These are phyloP conservation scores for Dioscorea dumetorum DNA, from an alignment of 106 monocot species.

Conservation along the genomic window DNA sequence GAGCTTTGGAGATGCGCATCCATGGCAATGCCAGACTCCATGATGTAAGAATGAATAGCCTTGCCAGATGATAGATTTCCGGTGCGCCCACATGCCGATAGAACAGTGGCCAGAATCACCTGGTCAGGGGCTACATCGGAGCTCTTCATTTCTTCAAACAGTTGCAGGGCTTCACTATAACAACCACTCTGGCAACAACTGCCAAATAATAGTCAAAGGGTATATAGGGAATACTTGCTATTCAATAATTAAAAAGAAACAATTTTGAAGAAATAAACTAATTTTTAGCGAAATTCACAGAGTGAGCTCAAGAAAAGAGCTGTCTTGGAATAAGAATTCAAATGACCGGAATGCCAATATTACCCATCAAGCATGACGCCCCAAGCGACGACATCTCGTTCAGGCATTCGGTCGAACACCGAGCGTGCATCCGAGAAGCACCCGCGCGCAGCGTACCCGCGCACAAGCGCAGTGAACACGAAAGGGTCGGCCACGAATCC, in stretches of 20 bases:
- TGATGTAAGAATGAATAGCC: conserved; percentile 38
- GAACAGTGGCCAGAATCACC: conserved; percentile 36
- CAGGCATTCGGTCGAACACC: conserved; percentile 69
- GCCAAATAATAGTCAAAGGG: conserved; percentile 3
- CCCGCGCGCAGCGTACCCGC: conserved; percentile 29
- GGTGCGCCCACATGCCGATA: conserved; percentile 46
- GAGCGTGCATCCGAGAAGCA: conserved; percentile 31
- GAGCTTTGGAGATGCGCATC: conserved; percentile 37
- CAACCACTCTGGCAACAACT: conserved; percentile 59
- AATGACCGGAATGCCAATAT: no score
- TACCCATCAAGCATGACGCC: conserved; percentile 78
- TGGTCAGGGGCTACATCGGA: conserved; percentile 24
- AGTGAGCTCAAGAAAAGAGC: no score
- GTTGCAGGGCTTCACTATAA: conserved; percentile 50
- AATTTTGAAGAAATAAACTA: not conserved
- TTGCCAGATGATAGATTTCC: conserved; percentile 24
- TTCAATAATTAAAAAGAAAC: not conserved
- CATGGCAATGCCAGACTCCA: conserved; percentile 9
- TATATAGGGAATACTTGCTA: not conserved
- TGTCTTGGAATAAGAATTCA: no score
- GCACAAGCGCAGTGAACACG: conserved; percentile 57
- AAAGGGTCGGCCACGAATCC: conserved; percentile 57
- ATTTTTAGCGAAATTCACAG: no score
- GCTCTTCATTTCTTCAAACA: conserved; percentile 57
- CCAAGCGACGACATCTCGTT: conserved; percentile 76